Base-by-base conservation (phyloP, 495 filamentous ascomycete species). In the Xylona heveae region DNA sequence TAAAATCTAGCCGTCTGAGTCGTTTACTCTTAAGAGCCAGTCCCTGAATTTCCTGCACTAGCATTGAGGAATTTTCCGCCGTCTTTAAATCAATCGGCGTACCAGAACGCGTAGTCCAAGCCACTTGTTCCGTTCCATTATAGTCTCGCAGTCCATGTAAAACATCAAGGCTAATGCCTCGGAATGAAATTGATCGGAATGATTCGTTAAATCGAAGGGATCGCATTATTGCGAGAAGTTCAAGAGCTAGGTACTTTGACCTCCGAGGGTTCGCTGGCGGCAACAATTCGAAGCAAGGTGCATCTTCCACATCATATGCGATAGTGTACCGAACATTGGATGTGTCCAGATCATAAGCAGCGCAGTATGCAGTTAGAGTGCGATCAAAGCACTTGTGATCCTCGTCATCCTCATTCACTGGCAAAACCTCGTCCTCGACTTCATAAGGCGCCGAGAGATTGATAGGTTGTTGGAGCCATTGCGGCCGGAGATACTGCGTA, bases 161-260 rank as follows among this genome's bases (percentile, higher is more conserved):
- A 21, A 51, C 42, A 38, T 81, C 73, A 6, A 97, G 60, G 37
- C 63, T 68, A 29, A 91, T 65, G 18, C 74, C 69, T 9, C 61
- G 54, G 48, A 94, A 93, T 1, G 82, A 93, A 23, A 97, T 65
- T 1, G 79, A 75, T 31, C 62, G 62, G 49, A 94, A 94, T 9
- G 68, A 77, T 47, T 92, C 81, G 43, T 94, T 94, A 53, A 91
- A 97, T 22, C 88, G 67, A 30, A 97, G 54, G 4, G 88, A 68
- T 13, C 85, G 68, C 59, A 93, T 65, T 16, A 94, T 66, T 2
- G 88, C 82, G 24, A 97, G 57, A 16, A 94, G 49, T 49, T 94
- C 88, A 30, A 74, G 46, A 4, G 66, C 48, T 3, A 60, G 68
- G 43, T 97, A 97, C 22, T 61, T 58, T 3, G 55, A 51, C 30